Conservation (phyloP, 106 monocot genomes). For the Iris macrosiphon region DNA sequence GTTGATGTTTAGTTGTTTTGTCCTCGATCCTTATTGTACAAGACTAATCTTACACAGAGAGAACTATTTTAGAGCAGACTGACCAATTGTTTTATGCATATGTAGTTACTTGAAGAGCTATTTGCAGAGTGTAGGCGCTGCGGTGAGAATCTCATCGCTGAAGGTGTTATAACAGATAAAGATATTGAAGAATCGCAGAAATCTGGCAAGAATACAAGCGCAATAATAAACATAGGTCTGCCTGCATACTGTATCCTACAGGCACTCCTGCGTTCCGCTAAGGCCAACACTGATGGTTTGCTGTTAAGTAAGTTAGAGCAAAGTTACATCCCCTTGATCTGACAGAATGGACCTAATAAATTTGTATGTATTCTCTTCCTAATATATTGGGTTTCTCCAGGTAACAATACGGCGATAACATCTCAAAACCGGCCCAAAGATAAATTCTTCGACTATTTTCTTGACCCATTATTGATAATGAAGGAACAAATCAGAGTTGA, state of each 20-base stretch:
- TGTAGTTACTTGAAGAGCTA: slow-evolving; percentile 44
- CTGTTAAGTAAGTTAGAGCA: slow-evolving; percentile 26
- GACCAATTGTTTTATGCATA: background rate
- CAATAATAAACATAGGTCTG: slow-evolving; percentile 33
- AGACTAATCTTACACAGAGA: no score
- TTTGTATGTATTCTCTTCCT: background rate
- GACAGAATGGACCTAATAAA: background rate
- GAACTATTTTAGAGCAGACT: background rate
- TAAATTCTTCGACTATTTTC: slow-evolving; percentile 77
- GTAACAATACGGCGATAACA: slow-evolving; percentile 66
- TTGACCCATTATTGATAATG: slow-evolving; percentile 82
- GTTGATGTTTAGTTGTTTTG: no score
- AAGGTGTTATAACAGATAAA: slow-evolving; percentile 35
- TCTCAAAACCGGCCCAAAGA: slow-evolving; percentile 65
- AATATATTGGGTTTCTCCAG: slow-evolving; percentile 20
- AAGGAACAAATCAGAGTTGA: slow-evolving; percentile 81
- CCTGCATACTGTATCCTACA: slow-evolving; percentile 48
- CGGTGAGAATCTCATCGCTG: slow-evolving; percentile 29
- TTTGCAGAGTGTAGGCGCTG: slow-evolving; percentile 33
- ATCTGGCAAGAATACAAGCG: slow-evolving; percentile 19
- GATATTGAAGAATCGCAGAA: slow-evolving; percentile 27
- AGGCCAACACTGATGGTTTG: slow-evolving; percentile 32
- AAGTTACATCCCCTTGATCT: background rate
- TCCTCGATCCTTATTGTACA: no score
- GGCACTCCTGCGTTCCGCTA: slow-evolving; percentile 28